These are phyloP conservation scores for Metschnikowia cerradonensis DNA, from an alignment of 805 yeast genomes.

Conservation along the genomic window DNA sequence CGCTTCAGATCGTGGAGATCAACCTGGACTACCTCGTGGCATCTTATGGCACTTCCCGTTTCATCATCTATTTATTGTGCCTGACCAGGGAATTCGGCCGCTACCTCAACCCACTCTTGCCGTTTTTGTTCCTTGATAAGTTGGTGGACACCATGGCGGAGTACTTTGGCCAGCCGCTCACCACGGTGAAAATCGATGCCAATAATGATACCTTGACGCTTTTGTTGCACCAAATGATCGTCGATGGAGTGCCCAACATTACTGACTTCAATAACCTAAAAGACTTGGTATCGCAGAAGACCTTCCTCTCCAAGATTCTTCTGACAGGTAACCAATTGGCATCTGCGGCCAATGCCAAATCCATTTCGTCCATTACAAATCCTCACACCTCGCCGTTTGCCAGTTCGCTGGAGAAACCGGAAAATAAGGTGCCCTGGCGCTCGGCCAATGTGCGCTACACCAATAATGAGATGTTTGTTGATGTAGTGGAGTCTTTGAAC, in stretches of 20 bases:
- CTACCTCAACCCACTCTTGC: conserved; percentile 46
- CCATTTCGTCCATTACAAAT: conserved; percentile 17
- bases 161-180: conserved; percentile 56
- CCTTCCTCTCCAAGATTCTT: conserved; percentile 50
- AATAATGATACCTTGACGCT: conserved; percentile 69
- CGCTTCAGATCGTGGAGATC: conserved; percentile 25
- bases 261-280: conserved; percentile 68
- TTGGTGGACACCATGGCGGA: conserved; percentile 51
- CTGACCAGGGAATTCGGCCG: conserved; percentile 8
- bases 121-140: conserved; percentile 48
- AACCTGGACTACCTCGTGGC: conserved; percentile 29
- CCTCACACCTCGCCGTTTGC: conserved; percentile 4
- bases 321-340: conserved; percentile 37
- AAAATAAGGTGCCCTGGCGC: conserved; percentile 67
- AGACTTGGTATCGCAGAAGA: conserved; percentile 65
- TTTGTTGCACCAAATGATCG: conserved; percentile 72
- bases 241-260: conserved; percentile 67
- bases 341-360: conserved; percentile 21
- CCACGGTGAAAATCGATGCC: conserved; percentile 55
- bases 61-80: conserved; percentile 29
- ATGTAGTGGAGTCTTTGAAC: conserved; percentile 63
- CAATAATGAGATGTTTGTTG: conserved; percentile 83
- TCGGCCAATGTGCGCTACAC: conserved; percentile 63
- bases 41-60: conserved; percentile 19
- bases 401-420: conserved; percentile 7